Base-by-base conservation (phyloP, 1,139 yeast species). In the Blastobotrys illinoisensis region DNA sequence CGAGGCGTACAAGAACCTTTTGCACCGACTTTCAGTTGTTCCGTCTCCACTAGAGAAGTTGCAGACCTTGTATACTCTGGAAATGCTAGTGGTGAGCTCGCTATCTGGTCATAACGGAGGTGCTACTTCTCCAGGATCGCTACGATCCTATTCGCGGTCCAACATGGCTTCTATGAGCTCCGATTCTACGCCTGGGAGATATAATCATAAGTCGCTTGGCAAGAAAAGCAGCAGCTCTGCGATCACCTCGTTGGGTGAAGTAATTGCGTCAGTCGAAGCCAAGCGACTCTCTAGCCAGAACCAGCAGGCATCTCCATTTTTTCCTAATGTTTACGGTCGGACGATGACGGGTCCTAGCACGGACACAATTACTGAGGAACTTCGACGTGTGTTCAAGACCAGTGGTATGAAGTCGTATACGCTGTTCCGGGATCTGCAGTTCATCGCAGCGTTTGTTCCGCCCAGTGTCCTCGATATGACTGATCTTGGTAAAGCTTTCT, bases 361-460 rank as follows among this genome's bases (percentile, higher is more conserved):
- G 1, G 71, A 68, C 54, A 63, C 69, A n/a, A 68, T 68, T 46
- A 69, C 67, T 11, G 70, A 66, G 20, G 71, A 68, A 54, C 58
- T 67, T 46, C 63, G 69, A 13, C 54, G 66, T 3, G 57, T 68
- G 2, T 59, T 68, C 53, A 60, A 57, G 20, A 58, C 59, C n/a
- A 46, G 53, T 16, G 62, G 66, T 9, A 59, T 69, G 9, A 64
- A 65, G 49, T 62, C 71, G 1, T 64, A 63, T 14, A 68, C 74
- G 0, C 60, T 71, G 11, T 71, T 67, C 55, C 59, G 73, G 14
- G 75, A 71, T 51, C 58, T 71, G 43, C 75, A 71, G 54, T 59
- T 67, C 28, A 67, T 71, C 49, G 67, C 74, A 1, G 64, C 73
- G n/a, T 66, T 71, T 57, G 71, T 70, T 5, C 71, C 73, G 1